Evolutionary conservation across 768 basidiomycete species (phyloP).

Genomic region (Jaapia argillacea): DNA sequence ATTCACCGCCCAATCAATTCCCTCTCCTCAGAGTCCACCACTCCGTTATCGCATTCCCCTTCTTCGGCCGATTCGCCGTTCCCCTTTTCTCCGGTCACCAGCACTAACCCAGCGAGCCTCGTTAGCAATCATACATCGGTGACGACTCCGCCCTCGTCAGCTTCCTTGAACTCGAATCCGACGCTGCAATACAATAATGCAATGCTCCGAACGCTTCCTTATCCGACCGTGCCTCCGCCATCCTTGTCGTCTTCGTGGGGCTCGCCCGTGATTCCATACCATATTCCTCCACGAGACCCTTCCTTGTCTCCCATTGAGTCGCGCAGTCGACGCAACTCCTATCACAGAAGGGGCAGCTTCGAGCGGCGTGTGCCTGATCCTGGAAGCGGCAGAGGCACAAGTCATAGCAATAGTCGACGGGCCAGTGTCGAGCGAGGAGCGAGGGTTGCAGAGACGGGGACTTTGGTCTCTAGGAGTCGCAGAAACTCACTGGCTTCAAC

Average conservation of each 20-base stretch:
- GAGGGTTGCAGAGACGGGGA: conserved; percentile 61
- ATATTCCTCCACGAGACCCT: conserved; percentile 34
- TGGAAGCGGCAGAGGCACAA: conserved; percentile 12
- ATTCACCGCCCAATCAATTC: conserved; percentile 42
- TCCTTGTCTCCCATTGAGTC: conserved; percentile 13
- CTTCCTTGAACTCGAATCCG: conserved; percentile 36
- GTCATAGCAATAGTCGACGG: conserved; percentile 37
- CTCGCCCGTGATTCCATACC: conserved; percentile 45
- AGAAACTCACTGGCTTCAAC: no score
- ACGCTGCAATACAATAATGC: conserved; percentile 21
- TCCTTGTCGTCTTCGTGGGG: conserved; percentile 74
- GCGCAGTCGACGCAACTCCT: conserved; percentile 26
- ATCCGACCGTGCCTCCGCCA: conserved; percentile 79
- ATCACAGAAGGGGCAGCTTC: conserved; percentile 20
- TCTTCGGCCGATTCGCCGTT: conserved; percentile 60
- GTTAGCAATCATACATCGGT: conserved; percentile 51
- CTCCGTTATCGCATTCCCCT: conserved; percentile 53
- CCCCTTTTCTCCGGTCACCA: conserved; percentile 51
- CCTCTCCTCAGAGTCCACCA: conserved; percentile 37
- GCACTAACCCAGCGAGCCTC: conserved; percentile 38
- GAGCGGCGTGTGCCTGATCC: conserved; percentile 20
- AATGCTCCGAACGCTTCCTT: conserved; percentile 42
- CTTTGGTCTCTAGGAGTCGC: conserved; percentile 28
- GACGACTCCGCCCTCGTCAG: conserved; percentile 68
- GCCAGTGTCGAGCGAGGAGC: conserved; percentile 54